Evolutionary conservation across 2,329 filamentous ascomycete genomes (phyloP).

Genomic region (Ophiostoma triangulosporum): DNA sequence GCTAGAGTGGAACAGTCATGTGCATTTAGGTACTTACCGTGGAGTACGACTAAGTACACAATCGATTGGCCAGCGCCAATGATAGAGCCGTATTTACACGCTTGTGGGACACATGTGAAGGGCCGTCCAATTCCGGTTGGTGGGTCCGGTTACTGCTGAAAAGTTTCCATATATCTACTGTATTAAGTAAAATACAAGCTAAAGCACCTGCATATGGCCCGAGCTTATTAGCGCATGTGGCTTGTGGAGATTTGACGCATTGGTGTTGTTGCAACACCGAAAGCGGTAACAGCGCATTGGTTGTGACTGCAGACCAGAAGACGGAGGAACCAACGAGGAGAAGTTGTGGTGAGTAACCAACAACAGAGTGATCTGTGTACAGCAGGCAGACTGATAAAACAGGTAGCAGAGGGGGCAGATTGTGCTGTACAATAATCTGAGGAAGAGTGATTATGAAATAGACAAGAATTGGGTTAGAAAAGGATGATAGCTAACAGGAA

Average conservation of each 20-base stretch:
- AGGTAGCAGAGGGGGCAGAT: background rate
- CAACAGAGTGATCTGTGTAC: background rate
- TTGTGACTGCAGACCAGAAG: conserved; percentile 5
- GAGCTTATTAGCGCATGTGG: conserved; percentile 6
- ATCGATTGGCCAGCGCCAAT: background rate
- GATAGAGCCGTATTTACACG: background rate
- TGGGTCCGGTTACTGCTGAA: conserved; percentile 3
- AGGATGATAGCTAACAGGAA: background rate
- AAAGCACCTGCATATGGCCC: conserved; percentile 1
- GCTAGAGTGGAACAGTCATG: background rate
- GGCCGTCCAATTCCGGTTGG: background rate
- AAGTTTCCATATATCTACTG: background rate
- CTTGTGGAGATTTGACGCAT: conserved; percentile 3
- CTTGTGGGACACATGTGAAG: background rate
- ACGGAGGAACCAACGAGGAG: background rate
- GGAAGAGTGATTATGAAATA: too few relatives aligned
- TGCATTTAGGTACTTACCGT: background rate
- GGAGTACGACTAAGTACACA: background rate
- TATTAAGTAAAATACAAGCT: background rate
- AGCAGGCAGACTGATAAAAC: background rate
- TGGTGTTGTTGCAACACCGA: conserved; percentile 10
- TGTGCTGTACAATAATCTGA: background rate
- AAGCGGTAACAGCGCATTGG: conserved; percentile 12
- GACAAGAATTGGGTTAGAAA: too few relatives aligned
- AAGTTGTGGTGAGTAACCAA: background rate